These are phyloP conservation scores for Saturnispora bothae DNA, from an alignment of 805 yeast genomes.

Conservation along the genomic window DNA sequence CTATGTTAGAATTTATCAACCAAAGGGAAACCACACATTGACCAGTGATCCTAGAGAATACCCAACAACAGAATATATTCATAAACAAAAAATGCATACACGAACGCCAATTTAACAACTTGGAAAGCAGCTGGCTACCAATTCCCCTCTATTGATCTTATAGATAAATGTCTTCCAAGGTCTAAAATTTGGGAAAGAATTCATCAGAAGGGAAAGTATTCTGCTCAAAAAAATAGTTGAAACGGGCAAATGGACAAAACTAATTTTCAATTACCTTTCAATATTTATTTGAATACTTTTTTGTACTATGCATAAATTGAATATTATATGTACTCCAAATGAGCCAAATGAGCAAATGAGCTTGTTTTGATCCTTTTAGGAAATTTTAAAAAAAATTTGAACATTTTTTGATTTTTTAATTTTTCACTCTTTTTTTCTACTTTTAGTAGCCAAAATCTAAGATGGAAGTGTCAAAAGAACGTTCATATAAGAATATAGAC, in stretches of 20 bases:
- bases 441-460: background rate
- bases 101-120: slow-evolving; percentile 27
- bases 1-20: slow-evolving; percentile 33
- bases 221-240: too few relatives aligned
- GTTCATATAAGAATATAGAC: slow-evolving; percentile 30
- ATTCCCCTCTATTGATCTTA: slow-evolving; percentile 27
- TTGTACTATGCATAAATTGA: too few relatives aligned
- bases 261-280: too few relatives aligned
- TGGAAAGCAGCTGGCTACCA: slow-evolving; percentile 32
- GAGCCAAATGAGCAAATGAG: too few relatives aligned
- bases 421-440: slow-evolving; percentile 5
- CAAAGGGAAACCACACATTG: slow-evolving; percentile 20
- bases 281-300: too few relatives aligned
- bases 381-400: slow-evolving; percentile 4
- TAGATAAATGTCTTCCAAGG: background rate
- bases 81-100: slow-evolving; percentile 27
- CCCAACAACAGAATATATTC: slow-evolving; percentile 31
- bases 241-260: too few relatives aligned
- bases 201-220: background rate
- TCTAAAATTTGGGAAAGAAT: background rate
- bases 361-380: slow-evolving; percentile 1
- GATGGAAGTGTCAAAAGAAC: slow-evolving; percentile 17
- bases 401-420: slow-evolving; percentile 1
- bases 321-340: too few relatives aligned
- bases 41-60: slow-evolving; percentile 31